Evolutionary conservation across 768 basidiomycete genomes (phyloP).

Genomic region (Infundibulicybe gibba): DNA sequence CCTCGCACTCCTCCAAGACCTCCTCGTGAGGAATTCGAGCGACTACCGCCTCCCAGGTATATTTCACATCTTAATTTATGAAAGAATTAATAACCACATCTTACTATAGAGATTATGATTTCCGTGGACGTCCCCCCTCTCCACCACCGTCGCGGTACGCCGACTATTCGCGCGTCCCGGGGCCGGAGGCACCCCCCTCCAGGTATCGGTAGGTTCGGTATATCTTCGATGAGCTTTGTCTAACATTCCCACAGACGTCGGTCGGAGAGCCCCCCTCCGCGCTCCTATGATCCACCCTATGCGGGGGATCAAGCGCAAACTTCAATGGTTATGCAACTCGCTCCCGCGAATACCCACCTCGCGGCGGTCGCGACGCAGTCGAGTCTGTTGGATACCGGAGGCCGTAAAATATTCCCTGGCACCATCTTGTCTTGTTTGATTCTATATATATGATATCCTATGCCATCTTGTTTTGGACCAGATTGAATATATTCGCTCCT

Average conservation of each 20-base stretch:
- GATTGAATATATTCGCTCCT: too few species aligned
- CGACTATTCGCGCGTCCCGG: constrained; percentile 48
- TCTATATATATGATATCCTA: too few species aligned
- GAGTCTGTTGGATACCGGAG: constrained; percentile 38
- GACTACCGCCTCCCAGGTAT: constrained; percentile 52
- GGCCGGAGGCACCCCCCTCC: constrained; percentile 36
- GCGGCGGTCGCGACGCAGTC: constrained; percentile 40
- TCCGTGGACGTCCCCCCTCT: constrained; percentile 51
- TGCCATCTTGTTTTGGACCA: too few species aligned
- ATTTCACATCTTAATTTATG: constrained; percentile 6
- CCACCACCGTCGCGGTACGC: constrained; percentile 48
- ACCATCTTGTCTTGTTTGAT: neutral
- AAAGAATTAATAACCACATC: constrained; percentile 1
- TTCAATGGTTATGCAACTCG: constrained; percentile 46
- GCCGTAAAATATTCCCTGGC: constrained; percentile 19
- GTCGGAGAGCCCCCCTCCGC: constrained; percentile 63
- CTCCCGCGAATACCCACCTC: constrained; percentile 44
- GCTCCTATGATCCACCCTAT: constrained; percentile 49
- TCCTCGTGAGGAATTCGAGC: constrained; percentile 62
- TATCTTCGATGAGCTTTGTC: neutral
- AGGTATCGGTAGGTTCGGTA: constrained; percentile 40
- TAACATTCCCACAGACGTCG: constrained; percentile 48
- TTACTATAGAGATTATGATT: constrained; percentile 54
- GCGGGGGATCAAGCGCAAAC: constrained; percentile 23
- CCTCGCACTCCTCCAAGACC: constrained; percentile 53